Base-by-base conservation (phyloP, 2,329 filamentous ascomycete genomes). In the Scedosporium boydii region DNA sequence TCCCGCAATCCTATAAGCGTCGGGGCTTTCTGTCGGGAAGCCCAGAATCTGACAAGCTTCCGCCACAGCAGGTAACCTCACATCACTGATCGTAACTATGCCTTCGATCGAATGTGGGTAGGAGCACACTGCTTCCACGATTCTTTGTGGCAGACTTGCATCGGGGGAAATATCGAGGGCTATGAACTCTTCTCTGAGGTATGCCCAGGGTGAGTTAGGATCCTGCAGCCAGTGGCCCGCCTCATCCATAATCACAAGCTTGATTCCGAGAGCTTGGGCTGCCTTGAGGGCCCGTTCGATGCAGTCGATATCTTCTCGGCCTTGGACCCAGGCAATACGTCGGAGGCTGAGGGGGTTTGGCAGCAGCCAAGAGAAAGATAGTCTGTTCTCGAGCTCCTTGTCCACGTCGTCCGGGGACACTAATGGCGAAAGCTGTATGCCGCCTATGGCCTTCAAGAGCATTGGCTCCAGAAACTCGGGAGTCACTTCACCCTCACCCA, bases 211-310 rank as follows among this genome's bases (percentile, higher is more conserved):
- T 14, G n/a, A 38, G 38, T 26, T 48, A 27, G 64, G 61, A 12
- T 67, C 65, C 63, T 75, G 64, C n/a, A 77, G 66, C 74, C 75
- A 78, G 65, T 78, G 74, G 4, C 72, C 74, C 0, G 70, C 65
- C 14, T 69, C 62, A 62, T 77, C 76, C 14, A 76, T 42, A 6
- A 77, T 67, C 27, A 77, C 69, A 1, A 78, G 55, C 0, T 66
- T 65, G 42, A 78, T 73, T 3, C 73, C 73, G 2, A 77, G 67
- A 1, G 73, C 72, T 21, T 60, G 58, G 10, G 73, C 74, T 6
- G 71, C 69, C 5, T 64, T 23, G 61, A 65, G 66, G 16, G 58
- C 42, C 14, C 38, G 60, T 53, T 55, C 44, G 51, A 55, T 59
- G 26, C 62, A 58, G 18, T 60, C 62, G 29, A 65, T 60, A 53